phyloP scores from a whole-genome alignment of 164 flowering plant species.

The Warburgia ugandensis region DNA sequence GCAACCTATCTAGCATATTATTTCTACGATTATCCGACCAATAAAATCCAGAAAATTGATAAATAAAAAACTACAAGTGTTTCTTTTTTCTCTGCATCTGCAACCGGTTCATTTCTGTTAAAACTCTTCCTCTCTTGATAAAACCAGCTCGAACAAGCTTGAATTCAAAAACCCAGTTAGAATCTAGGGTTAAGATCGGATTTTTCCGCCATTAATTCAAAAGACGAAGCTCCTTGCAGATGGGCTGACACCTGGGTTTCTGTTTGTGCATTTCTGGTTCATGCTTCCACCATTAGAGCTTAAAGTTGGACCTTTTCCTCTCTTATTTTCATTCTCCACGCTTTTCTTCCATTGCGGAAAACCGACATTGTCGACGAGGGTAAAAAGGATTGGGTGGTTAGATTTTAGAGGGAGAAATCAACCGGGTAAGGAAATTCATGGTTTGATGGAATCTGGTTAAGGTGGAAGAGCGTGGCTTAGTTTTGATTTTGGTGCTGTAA shows the following conservation, averaged over 20 bases:
- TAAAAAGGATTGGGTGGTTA: not conserved
- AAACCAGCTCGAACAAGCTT: not conserved
- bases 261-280: too few relatives aligned
- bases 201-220: constrained; percentile 8
- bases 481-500: constrained; percentile 1
- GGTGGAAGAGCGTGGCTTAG: too few relatives aligned
- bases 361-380: too few relatives aligned
- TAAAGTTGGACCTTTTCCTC: too few relatives aligned
- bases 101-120: constrained; percentile 38
- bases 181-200: not conserved
- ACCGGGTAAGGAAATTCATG: constrained; percentile 3
- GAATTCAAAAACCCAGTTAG: not conserved
- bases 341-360: too few relatives aligned
- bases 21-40: too few relatives aligned
- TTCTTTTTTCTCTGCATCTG: constrained; percentile 79
- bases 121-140: not conserved
- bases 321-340: too few relatives aligned
- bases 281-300: constrained; percentile 23
- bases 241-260: too few relatives aligned
- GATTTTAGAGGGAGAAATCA: constrained; percentile 5
- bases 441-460: constrained; percentile 16
- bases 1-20: too few relatives aligned
- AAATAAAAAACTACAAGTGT: too few relatives aligned
- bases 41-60: too few relatives aligned
- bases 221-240: too few relatives aligned